Base-by-base conservation (phyloP, 306 rosid genomes). In the Cyamopsis tetragonoloba region DNA sequence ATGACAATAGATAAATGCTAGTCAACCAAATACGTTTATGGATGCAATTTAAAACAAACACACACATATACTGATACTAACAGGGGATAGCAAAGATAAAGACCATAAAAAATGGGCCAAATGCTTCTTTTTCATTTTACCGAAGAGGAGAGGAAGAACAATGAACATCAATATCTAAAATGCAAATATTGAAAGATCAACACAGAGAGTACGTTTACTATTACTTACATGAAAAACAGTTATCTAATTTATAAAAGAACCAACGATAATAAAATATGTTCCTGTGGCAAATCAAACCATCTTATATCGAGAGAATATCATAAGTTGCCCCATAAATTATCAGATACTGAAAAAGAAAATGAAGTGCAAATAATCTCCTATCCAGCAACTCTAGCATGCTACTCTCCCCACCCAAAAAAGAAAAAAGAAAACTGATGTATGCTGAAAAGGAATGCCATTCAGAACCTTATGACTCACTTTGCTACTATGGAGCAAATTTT, bases 401-500 rank as follows among this genome's bases (percentile, higher is more conserved):
- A 53, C 13, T 20, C 26, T 38, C 60, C 37, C 6, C n/a, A 13
- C 43, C 44, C 20, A 19, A 24, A 56, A 23, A 14, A 23, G 6
- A 2, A 42, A 38, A 55, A 4, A 19, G 8, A 43, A 50, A 27
- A 37, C 18, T 22, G 5, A 48, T 14, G 57, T 51, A 53, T 47
- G 32, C 39, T 31, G 6, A 42, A 72, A 81, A 59, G 13, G 50
- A 58, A 27, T 59, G 27, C 11, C 38, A 44, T 41, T 77, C 38
- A 62, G 47, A 74, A 70, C 42, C 68, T 22, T 15, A 53, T 67
- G 57, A 76, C 99, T 87, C 80, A 93, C 99, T 88, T 90, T 54
- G 96, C 81, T 69, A 93, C 91, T 15, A 93, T 81, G 62, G 96
- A 88, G 84, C 99, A 93, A 79, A 90, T 90, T 83, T 88, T 93